Percentiles rank a stretch among this genome's conserved stretches.
Evolutionary conservation across 2,329 filamentous ascomycete species (phyloP).

Genomic region (Grosmannia huntii): DNA sequence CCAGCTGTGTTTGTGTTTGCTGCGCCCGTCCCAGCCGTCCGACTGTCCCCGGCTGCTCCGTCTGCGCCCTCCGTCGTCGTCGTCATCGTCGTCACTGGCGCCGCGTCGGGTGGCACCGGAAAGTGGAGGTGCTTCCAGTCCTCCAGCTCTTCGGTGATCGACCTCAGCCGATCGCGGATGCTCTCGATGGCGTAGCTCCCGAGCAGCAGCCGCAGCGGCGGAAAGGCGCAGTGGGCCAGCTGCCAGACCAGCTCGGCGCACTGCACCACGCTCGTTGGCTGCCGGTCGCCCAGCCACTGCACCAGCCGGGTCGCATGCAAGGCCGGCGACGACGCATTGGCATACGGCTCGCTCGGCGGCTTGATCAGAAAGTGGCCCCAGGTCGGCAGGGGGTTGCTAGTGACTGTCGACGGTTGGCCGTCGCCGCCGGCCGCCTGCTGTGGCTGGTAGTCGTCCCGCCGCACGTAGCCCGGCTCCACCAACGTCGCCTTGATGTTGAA

Average conservation of each 20-base stretch:
- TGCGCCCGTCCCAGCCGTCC: too few relatives aligned
- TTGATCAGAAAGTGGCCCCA: slow-evolving; percentile 93
- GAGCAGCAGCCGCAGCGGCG: slow-evolving; percentile 72
- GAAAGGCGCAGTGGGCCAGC: slow-evolving; percentile 87
- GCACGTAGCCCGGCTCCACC: slow-evolving; percentile 79
- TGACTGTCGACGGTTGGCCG: slow-evolving; percentile 11
- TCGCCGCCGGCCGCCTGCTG: slow-evolving; percentile 13
- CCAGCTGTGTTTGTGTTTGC: background rate
- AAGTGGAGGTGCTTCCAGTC: slow-evolving; percentile 86
- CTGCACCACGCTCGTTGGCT: slow-evolving; percentile 86
- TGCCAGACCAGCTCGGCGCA: slow-evolving; percentile 92
- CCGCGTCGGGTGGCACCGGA: slow-evolving; percentile 25
- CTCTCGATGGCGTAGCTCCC: slow-evolving; percentile 94
- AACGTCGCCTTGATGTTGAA: slow-evolving; percentile 92
- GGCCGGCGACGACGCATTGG: slow-evolving; percentile 64
- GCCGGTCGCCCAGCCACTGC: slow-evolving; percentile 85
- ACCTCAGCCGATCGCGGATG: slow-evolving; percentile 76
- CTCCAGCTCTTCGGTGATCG: slow-evolving; percentile 88
- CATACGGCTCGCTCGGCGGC: slow-evolving; percentile 69
- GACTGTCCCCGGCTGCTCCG: too few relatives aligned
- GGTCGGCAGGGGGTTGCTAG: slow-evolving; percentile 44
- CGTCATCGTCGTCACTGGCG: slow-evolving; percentile 16
- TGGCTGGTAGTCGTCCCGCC: slow-evolving; percentile 54
- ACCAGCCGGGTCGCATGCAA: slow-evolving; percentile 83
- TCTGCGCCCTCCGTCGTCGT: too few relatives aligned